These are phyloP conservation scores for Sequoiadendron giganteum DNA, from an alignment of 75 land plant species.

Conservation along the genomic window DNA sequence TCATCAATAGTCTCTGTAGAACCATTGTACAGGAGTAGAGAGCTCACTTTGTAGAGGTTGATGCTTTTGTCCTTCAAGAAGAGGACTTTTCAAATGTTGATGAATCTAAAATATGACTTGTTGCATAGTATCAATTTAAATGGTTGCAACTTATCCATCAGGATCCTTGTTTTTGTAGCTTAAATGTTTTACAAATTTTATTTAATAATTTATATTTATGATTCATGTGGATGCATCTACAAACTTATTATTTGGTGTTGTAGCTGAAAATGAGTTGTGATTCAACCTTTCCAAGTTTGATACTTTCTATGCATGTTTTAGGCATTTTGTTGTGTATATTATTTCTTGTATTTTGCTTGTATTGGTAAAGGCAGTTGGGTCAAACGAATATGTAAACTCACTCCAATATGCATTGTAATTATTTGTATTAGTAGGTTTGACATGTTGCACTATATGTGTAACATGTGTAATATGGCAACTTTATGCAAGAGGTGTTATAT, in stretches of 20 bases:
- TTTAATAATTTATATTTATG: too few relatives aligned
- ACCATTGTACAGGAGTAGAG: neutral
- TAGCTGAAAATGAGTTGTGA: neutral
- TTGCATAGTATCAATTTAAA: neutral
- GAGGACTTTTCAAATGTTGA: neutral
- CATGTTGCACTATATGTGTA: neutral
- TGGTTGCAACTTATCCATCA: neutral
- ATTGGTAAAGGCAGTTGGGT: neutral
- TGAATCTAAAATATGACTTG: neutral
- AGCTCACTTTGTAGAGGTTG: slow-evolving; percentile 9
- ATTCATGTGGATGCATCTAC: neutral
- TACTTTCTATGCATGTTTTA: neutral
- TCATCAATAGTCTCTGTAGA: too few relatives aligned
- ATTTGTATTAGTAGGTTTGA: neutral
- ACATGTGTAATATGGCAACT: neutral
- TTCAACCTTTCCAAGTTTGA: neutral
- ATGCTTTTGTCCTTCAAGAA: slow-evolving; percentile 11
- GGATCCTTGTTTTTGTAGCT: neutral
- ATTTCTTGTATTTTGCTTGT: neutral
- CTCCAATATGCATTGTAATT: neutral
- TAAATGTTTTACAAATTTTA: neutral
- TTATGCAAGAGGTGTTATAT: neutral
- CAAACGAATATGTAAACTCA: neutral
- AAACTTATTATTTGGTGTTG: neutral
- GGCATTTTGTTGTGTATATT: neutral